phyloP scores from a whole-genome alignment of 2,329 filamentous ascomycete species.

The Xylariaceae sp. region DNA sequence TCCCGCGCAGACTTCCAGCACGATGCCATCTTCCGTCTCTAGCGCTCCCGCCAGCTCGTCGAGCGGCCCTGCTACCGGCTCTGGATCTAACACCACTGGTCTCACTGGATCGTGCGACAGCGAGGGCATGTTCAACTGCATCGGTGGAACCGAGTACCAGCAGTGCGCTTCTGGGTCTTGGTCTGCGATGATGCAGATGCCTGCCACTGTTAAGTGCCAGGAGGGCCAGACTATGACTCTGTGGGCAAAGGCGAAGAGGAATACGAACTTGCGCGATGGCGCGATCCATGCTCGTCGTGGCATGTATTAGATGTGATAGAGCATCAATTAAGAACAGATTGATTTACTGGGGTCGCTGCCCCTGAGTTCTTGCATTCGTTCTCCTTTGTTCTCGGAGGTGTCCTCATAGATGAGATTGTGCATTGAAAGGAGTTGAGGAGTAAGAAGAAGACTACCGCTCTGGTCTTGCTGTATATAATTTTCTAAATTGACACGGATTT shows the following conservation, averaged over 20 bases:
- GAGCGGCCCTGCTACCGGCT: slow-evolving; percentile 6
- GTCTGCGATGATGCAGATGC: slow-evolving; percentile 28
- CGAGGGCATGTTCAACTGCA: slow-evolving; percentile 36
- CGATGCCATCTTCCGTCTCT: slow-evolving; percentile 1
- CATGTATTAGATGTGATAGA: no score
- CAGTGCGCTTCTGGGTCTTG: slow-evolving; percentile 35
- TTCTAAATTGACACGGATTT: no score
- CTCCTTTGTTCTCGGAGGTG: no score
- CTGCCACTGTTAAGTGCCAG: slow-evolving; percentile 30
- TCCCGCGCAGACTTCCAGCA: slow-evolving; percentile 11
- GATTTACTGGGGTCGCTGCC: no score
- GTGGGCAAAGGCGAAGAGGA: slow-evolving; percentile 25
- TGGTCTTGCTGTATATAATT: no score
- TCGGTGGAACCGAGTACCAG: slow-evolving; percentile 32
- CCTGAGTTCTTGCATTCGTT: no score
- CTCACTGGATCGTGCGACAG: slow-evolving; percentile 31
- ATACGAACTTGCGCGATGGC: background rate
- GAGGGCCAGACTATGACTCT: slow-evolving; percentile 28
- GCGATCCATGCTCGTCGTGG: no score
- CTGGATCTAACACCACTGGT: slow-evolving; percentile 14
- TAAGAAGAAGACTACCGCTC: no score
- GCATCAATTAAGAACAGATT: no score
- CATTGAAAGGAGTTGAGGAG: no score
- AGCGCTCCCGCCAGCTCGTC: slow-evolving; percentile 9
- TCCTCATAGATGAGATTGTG: no score